Evolutionary conservation across 345 rosid species (phyloP).

Genomic region (Eucalyptus erythrocorys): DNA sequence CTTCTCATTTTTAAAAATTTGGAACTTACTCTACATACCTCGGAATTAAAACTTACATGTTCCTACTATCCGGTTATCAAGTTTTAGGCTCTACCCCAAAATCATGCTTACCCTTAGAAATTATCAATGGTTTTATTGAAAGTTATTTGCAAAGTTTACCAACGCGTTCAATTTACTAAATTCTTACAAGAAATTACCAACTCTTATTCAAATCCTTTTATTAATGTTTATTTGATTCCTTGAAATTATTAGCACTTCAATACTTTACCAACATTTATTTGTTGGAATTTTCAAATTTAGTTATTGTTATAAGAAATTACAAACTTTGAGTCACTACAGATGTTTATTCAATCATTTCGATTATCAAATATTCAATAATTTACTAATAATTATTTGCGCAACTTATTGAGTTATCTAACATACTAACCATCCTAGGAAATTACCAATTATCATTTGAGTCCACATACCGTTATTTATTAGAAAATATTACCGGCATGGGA

Average conservation of each 20-base stretch:
- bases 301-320: not conserved
- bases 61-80: accelerated
- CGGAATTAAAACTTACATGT: accelerated
- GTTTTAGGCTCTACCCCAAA: too few species aligned
- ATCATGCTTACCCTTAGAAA: too few species aligned
- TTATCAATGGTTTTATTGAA: accelerated
- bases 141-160: not conserved
- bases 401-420: not conserved
- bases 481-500: not conserved
- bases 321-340: not conserved
- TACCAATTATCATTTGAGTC: not conserved
- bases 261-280: not conserved
- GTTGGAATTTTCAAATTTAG: not conserved
- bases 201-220: not conserved
- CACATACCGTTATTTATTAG: not conserved
- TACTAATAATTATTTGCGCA: not conserved
- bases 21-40: accelerated
- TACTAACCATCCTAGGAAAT: not conserved
- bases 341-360: not conserved
- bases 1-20: accelerated
- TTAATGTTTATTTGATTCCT: not conserved
- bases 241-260: not conserved
- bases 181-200: not conserved
- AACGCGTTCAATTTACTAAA: not conserved
- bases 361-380: not conserved